Percentiles rank a stretch among this genome's conserved stretches.
Evolutionary conservation across 2,329 filamentous ascomycete genomes (phyloP).

Genomic region (Elsinoe necatrix): DNA sequence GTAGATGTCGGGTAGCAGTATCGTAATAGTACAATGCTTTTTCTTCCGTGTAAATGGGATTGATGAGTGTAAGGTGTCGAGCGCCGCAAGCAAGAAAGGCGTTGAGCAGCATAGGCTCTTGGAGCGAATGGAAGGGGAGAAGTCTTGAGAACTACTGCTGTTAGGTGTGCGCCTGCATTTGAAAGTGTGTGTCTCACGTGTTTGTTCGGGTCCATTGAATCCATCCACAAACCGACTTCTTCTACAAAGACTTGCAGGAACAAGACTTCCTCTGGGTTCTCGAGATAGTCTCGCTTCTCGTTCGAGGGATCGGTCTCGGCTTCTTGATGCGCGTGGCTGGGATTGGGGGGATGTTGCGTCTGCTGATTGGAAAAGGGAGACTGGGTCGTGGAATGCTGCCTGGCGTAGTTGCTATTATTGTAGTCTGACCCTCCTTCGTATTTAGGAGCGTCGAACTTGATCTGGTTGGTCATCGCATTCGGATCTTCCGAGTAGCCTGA

Average conservation of each 20-base stretch:
- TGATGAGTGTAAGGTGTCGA: conserved; percentile 65
- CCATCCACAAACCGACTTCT: conserved; percentile 90
- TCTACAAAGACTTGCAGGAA: conserved; percentile 90
- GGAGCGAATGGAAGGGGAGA: conserved; percentile 73
- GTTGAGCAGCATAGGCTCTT: conserved; percentile 80
- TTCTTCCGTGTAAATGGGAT: conserved; percentile 62
- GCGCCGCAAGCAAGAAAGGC: conserved; percentile 84
- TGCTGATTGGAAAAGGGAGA: conserved; percentile 30
- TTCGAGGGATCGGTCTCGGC: conserved; percentile 31
- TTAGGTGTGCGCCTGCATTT: background rate
- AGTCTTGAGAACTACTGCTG: conserved; percentile 60
- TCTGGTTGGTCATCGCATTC: conserved; percentile 15
- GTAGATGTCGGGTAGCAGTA: conserved; percentile 68
- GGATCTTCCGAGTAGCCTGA: conserved; percentile 30
- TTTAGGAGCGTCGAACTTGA: conserved; percentile 25
- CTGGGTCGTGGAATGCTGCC: conserved; percentile 23
- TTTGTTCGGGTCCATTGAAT: conserved; percentile 75
- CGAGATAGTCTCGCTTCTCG: conserved; percentile 55
- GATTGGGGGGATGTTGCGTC: conserved; percentile 28
- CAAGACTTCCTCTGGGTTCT: conserved; percentile 67
- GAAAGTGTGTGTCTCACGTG: conserved; percentile 43
- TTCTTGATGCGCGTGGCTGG: conserved; percentile 31
- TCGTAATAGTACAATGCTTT: conserved; percentile 79
- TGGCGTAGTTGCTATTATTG: conserved; percentile 19
- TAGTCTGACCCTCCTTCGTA: conserved; percentile 27